Base-by-base conservation (phyloP, 1,139 yeast species). In the Debaryomycetaceae sp. region DNA sequence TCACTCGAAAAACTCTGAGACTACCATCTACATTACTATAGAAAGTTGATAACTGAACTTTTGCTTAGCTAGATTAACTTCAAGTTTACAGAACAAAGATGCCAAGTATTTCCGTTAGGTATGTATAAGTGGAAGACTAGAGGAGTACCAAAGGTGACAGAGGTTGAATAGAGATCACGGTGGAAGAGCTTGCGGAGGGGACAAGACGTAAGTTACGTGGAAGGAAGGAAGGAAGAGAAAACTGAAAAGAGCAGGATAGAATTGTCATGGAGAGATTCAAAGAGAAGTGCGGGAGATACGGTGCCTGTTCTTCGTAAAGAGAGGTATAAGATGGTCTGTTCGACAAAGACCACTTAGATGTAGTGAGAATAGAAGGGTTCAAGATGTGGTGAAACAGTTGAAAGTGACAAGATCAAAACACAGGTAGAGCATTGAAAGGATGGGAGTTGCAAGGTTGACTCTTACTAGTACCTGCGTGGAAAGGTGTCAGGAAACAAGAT, bases 81-180 rank as follows among this genome's bases (percentile, higher is more conserved):
- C 31, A 27, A 27, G 31, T 27, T 27, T 49, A 50, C 50, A 53
- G 14, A 40, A 23, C 22, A 58, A 64, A 60, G 71, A 90, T 90
- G 97, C 86, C 96, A 81, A 97, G 97, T 88, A 93, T 86, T 81
- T 86, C 97, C 81, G 97, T 90, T 75, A 88, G 95, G 95, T 87
- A 85, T 70, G 95, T 86, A 53, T 46, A 34, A 20, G n/a, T 29
- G 7, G 9, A 6, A 13, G 22, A 11, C 17, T 22, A 9, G 37
- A 34, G 33, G n/a, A 39, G 23, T 17, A 13, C 14, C 23, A 24
- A n/a, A 24, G 36, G 36, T 17, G n/a, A 23, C 27, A 9, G n/a
- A 13, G 20, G 11, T 38, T 13, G 37, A 36, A 36, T 8, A 7
- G 13, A 17, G 13, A 36, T 20, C 20, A 17, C 27, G 9, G 24